Base-by-base conservation (phyloP, 768 basidiomycete species). In the Tulasnella sp. region DNA sequence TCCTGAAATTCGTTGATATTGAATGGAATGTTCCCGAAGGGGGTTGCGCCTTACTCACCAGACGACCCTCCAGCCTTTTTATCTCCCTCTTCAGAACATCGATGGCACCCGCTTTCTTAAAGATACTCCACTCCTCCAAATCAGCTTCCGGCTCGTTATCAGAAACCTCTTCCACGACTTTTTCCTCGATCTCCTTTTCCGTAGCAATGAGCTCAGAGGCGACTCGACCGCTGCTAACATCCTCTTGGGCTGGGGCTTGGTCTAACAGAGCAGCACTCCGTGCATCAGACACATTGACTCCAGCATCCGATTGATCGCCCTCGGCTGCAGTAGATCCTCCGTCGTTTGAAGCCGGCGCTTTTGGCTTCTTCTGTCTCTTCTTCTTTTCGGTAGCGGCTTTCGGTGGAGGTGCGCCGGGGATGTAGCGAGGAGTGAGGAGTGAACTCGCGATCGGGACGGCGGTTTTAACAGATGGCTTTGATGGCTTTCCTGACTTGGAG, bases 41-140 rank as follows among this genome's bases (percentile, higher is more conserved):
- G 62, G 39, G 17, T 17, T 40, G 9, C 17, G 67, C 35, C 22
- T 32, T 64, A 71, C 32, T 17, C 34, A 82, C 87, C 75, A 78
- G 92, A 93, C 22, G 11, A 12, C 26, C 41, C 26, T 63, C 36
- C 40, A 41, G 29, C n/a, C 40, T 65, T 26, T 63, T 65, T 75
- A 94, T 91, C 81, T 95, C 95, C 84, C 95, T 95, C 70, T 83
- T 84, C 26, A 91, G 84, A 42, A 85, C 83, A 35, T 95, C 52
- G 11, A 59, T 92, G 67, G 90, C 86, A 71, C 90, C 84, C 8
- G 92, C 89, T 74, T 89, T 90, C 19, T 79, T 59, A 29, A 59
- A 80, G 78, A 88, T 90, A 37, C 75, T 75, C 42, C 64, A 12
- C 52, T 71, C 65, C 72, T 83, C 73, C 72, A 76, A 74, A 64